phyloP scores from a whole-genome alignment of 345 rosid genomes.

The Trapa incisa region DNA sequence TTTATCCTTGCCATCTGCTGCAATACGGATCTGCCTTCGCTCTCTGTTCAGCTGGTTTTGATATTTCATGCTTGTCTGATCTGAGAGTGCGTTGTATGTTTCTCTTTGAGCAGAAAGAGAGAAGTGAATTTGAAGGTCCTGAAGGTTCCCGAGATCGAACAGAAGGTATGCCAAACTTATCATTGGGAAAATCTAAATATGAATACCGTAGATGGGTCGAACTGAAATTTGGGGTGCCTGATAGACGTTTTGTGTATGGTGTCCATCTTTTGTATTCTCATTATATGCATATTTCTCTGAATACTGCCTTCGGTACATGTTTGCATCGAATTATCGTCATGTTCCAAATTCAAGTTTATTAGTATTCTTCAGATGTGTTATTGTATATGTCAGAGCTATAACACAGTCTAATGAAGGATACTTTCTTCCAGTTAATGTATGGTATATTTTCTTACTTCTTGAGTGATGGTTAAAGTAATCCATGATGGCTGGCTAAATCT shows the following conservation, averaged over 20 bases:
- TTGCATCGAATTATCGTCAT: background rate
- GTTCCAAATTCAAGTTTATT: background rate
- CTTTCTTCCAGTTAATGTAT: background rate
- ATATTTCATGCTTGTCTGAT: background rate
- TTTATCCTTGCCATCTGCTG: background rate
- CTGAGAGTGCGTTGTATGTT: background rate
- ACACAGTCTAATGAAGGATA: background rate
- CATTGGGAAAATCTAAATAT: background rate
- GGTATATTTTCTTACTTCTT: background rate
- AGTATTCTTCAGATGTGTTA: background rate
- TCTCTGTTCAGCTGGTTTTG: background rate
- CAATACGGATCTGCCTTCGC: background rate
- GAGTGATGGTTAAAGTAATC: background rate
- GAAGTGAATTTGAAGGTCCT: conserved; percentile 96
- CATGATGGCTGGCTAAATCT: background rate
- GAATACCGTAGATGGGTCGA: background rate
- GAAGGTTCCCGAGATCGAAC: conserved; percentile 96
- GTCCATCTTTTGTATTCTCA: background rate
- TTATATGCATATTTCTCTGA: background rate
- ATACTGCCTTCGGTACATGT: background rate
- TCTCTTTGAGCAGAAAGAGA: conserved; percentile 50
- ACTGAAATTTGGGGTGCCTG: background rate
- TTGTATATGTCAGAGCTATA: background rate
- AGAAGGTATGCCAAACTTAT: conserved; percentile 41
- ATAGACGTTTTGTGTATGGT: background rate